phyloP scores from a whole-genome alignment of 495 filamentous ascomycete species.

The Hypoxylon fuscum region DNA sequence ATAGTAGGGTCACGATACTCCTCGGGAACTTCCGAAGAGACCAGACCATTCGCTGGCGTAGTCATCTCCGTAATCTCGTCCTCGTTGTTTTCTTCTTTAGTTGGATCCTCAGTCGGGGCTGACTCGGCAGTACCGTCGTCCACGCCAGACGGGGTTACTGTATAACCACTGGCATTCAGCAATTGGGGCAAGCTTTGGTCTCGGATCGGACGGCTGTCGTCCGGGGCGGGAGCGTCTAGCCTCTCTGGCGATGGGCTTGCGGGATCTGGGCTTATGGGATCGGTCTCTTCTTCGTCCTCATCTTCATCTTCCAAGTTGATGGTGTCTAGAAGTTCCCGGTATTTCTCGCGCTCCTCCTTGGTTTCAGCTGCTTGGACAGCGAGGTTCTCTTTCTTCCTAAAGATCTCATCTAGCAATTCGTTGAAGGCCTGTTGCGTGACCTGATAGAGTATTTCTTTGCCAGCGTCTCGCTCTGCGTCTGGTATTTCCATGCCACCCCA shows the following conservation, averaged over 20 bases:
- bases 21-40: constrained; percentile 2
- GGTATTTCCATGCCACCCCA: constrained; percentile 87
- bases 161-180: constrained; percentile 61
- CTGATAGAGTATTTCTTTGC: constrained; percentile 89
- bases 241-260: constrained; percentile 23
- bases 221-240: constrained; percentile 13
- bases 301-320: constrained; percentile 59
- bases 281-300: not conserved
- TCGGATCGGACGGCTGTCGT: constrained; percentile 26
- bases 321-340: constrained; percentile 55
- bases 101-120: no score
- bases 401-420: constrained; percentile 86
- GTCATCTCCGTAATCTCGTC: constrained; percentile 3
- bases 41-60: not conserved
- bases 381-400: constrained; percentile 80
- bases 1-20: constrained; percentile 70
- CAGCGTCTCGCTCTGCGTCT: constrained; percentile 80
- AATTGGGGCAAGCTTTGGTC: constrained; percentile 60
- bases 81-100: no score
- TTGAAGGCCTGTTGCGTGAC: constrained; percentile 91
- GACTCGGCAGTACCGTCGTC: constrained; percentile 29
- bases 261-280: constrained; percentile 11
- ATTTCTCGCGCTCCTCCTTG: constrained; percentile 66
- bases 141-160: constrained; percentile 41
- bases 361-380: constrained; percentile 74